Evolutionary conservation across 1,139 yeast species (phyloP).

Genomic region (Diutina siamensis): DNA sequence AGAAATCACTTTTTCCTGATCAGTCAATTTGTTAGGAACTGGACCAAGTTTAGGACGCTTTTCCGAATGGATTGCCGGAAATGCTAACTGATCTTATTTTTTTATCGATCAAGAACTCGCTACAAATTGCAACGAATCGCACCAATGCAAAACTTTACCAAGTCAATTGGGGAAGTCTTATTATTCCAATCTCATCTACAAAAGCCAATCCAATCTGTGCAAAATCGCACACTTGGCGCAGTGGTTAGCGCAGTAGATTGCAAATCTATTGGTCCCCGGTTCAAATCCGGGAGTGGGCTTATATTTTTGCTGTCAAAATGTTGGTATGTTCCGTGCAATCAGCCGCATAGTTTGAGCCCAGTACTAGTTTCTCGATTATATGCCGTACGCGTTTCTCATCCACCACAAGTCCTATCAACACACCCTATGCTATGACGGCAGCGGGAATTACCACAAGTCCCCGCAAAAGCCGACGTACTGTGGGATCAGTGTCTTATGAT

Average conservation of each 20-base stretch:
- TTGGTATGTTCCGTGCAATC: background rate
- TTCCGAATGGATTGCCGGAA: too few species aligned
- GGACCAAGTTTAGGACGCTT: too few species aligned
- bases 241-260: slow-evolving; percentile 6
- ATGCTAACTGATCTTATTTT: too few species aligned
- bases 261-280: slow-evolving; percentile 6
- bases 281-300: slow-evolving; percentile 5
- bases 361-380: background rate
- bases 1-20: too few species aligned
- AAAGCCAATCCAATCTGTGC: too few species aligned
- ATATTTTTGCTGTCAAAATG: too few species aligned
- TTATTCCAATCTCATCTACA: too few species aligned
- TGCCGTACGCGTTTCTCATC: slow-evolving; percentile 2
- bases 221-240: slow-evolving; percentile 4
- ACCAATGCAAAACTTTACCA: too few species aligned
- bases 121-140: too few species aligned
- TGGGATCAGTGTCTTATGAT: background rate
- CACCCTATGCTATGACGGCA: slow-evolving; percentile 1
- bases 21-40: too few species aligned
- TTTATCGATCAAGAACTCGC: too few species aligned
- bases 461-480: background rate
- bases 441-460: background rate
- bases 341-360: background rate
- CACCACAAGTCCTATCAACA: background rate
- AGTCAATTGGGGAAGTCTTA: too few species aligned